phyloP scores from a whole-genome alignment of 768 basidiomycete genomes.

The Leccinum subgranulosum region DNA sequence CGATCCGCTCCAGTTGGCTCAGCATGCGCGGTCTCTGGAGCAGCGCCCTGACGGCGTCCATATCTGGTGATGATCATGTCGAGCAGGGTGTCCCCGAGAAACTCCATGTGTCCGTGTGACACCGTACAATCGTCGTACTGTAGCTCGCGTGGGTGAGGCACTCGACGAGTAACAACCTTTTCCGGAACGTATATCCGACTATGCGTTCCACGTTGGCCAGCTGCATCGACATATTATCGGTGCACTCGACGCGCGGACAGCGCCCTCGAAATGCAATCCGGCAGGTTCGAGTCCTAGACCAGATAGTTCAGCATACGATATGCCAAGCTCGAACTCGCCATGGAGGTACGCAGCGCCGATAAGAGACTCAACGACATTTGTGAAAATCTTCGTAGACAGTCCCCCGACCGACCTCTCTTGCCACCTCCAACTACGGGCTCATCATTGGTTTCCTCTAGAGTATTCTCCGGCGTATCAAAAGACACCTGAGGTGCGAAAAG shows the following conservation, averaged over 20 bases:
- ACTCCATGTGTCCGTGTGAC: conserved; percentile 75
- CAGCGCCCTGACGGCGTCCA: conserved; percentile 47
- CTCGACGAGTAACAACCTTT: conserved; percentile 63
- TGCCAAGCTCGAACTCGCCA: conserved; percentile 59
- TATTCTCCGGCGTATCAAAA: background rate
- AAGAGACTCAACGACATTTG: conserved; percentile 80
- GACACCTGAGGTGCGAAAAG: conserved; percentile 8
- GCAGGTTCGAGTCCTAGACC: conserved; percentile 52
- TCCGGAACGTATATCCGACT: conserved; percentile 62
- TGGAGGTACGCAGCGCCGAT: conserved; percentile 76
- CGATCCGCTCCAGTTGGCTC: conserved; percentile 58
- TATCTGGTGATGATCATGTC: conserved; percentile 68
- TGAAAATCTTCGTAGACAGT: conserved; percentile 78
- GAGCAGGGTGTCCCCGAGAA: conserved; percentile 70
- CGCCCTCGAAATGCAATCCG: conserved; percentile 40
- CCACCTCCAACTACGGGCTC: conserved; percentile 20
- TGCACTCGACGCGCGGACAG: conserved; percentile 30
- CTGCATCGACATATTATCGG: conserved; percentile 45
- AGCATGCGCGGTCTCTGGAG: conserved; percentile 54
- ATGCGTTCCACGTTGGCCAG: conserved; percentile 58
- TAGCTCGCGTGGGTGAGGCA: conserved; percentile 72
- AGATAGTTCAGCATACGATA: conserved; percentile 57
- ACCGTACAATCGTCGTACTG: conserved; percentile 59
- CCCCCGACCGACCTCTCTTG: conserved; percentile 27
- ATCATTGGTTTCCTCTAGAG: conserved; percentile 27